Base-by-base conservation (phyloP, 176 grass and related monocot species). In the Carex myosuroides region DNA sequence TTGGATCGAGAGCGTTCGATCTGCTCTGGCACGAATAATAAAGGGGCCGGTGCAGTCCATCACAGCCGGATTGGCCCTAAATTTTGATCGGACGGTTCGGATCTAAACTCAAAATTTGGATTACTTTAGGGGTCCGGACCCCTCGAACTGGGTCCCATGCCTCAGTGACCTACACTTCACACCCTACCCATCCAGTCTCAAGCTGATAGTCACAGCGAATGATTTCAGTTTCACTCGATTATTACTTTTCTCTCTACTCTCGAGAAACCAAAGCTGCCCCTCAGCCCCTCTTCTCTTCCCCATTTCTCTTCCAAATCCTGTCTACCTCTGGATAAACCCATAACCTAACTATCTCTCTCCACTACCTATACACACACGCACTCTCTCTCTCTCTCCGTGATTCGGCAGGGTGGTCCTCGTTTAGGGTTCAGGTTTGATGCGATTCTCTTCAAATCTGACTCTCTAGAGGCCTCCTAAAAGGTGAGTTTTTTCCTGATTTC, bases 181-280 rank as follows among this genome's bases (percentile, higher is more conserved):
- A 59, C 37, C 75, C 55, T 37, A 29, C 69, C 69, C 18, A 5
- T 50, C 10, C 3, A 73, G 70, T 56, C 16, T 3, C 30, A 24
- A 80, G 32, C 32, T 37, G 9, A 80, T 20, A 56, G 52, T 60
- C 77, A 16, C 13, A 71, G 67, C 37, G 29, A 37, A 16, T 61
- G 79, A 64, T 32, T 79, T 82, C 37, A 52, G 39, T 46, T 48
- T 66, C 80, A 82, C 41, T 82, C 80, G 17, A 82, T 82, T 67
- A 82, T 82, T 67, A 30, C 53, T 67, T 53, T 62, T 62, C 57
- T 76, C 26, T 46, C 58, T 64, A 65, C 80, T 53, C 18, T 53
- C 18, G 22, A 81, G 79, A 81, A 64, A 81, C 20, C 80, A 18
- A 65, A 13, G 18, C 53, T 10, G 22, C 41, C 70, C 33, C 13